Conservation (phyloP, 331 rosid species). For the Pyrus hybrid region DNA sequence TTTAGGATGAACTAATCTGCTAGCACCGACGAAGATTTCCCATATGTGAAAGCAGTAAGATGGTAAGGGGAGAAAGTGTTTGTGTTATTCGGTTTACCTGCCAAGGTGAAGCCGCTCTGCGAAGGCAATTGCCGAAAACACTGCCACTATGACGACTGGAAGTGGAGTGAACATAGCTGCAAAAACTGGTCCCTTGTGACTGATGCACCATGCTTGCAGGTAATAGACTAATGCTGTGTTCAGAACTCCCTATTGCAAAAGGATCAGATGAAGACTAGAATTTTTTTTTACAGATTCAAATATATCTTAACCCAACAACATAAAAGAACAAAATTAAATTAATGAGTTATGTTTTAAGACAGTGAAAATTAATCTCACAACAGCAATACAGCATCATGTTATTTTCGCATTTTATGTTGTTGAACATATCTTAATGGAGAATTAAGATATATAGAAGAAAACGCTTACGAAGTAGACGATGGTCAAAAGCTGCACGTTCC, state of each 20-base stretch:
- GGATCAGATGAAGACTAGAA: neutral
- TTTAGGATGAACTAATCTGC: neutral
- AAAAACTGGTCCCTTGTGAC: slow-evolving; percentile 30
- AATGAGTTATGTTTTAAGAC: too few species aligned
- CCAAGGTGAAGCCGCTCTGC: slow-evolving; percentile 21
- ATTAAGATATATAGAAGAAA: neutral
- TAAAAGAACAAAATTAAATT: neutral
- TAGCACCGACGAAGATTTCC: neutral
- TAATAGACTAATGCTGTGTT: slow-evolving; percentile 14
- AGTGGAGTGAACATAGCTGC: slow-evolving; percentile 29
- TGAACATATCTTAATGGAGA: neutral
- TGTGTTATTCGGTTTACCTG: slow-evolving; percentile 12
- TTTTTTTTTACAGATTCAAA: neutral
- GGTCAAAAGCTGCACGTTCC: slow-evolving; percentile 31
- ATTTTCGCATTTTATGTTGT: neutral
- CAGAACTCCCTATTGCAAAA: slow-evolving; percentile 23
- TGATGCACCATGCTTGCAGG: slow-evolving; percentile 34
- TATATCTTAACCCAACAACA: neutral
- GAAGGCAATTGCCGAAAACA: slow-evolving; percentile 25
- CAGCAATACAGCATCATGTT: too few species aligned
- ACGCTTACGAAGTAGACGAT: slow-evolving; percentile 23
- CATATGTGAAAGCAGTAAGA: neutral
- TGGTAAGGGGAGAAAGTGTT: neutral
- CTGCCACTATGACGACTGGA: slow-evolving; percentile 13
- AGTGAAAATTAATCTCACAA: too few species aligned